These are phyloP conservation scores for Cystofilobasidium macerans DNA, from an alignment of 768 basidiomycete species.

Conservation along the genomic window DNA sequence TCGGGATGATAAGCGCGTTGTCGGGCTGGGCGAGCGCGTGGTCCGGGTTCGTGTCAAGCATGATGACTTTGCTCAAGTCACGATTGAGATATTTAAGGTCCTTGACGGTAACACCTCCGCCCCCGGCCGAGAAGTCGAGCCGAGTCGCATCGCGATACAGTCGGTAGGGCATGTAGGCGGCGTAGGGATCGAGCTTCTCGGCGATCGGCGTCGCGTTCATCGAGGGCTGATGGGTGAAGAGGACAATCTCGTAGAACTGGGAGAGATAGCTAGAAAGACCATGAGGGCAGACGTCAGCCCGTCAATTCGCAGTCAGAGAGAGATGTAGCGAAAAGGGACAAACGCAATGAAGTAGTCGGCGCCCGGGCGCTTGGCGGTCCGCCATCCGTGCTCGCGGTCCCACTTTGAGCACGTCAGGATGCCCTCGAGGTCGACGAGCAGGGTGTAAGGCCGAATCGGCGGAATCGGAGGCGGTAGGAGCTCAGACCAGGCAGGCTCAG, in stretches of 20 bases:
- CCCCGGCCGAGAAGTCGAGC: conserved; percentile 43
- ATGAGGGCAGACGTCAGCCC: no score
- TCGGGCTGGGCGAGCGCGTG: conserved; percentile 71
- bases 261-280: conserved; percentile 54
- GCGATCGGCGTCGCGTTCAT: conserved; percentile 81
- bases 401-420: conserved; percentile 81
- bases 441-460: conserved; percentile 76
- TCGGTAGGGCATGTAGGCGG: conserved; percentile 73
- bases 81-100: conserved; percentile 92
- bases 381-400: conserved; percentile 97
- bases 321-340: background rate
- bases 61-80: conserved; percentile 75
- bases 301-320: background rate
- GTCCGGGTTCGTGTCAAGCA: conserved; percentile 64
- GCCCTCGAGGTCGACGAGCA: conserved; percentile 83
- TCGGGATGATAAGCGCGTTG: conserved; percentile 69
- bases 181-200: conserved; percentile 88
- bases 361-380: conserved; percentile 93
- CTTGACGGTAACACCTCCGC: conserved; percentile 72
- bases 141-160: conserved; percentile 90
- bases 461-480: conserved; percentile 79
- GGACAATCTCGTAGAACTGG: conserved; percentile 94
- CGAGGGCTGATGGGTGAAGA: conserved; percentile 80
- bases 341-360: conserved; percentile 89
- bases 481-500: conserved; percentile 81